Base-by-base conservation (phyloP, 441 rosid genomes). In the Bruguiera hainesii region DNA sequence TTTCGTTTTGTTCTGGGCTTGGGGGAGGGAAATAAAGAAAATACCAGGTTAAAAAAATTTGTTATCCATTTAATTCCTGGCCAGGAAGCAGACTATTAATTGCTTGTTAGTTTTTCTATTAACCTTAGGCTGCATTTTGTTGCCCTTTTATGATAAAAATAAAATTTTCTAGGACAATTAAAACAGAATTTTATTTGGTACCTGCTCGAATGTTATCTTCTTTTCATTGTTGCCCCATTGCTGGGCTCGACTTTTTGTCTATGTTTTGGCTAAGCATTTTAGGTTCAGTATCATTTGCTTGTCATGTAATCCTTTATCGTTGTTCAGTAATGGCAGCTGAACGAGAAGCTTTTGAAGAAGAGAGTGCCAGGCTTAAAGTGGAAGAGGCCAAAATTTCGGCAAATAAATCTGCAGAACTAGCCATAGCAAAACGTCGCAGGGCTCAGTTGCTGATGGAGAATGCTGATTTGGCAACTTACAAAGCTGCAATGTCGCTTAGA, bases 391-490 rank as follows among this genome's bases (percentile, higher is more conserved):
- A 72, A 58, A 65, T 77, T 37, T 58, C 75, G 11, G 90, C 84
- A 8, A 65, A 66, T 59, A 63, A 42, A 30, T 51, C 77, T 46
- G 37, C 73, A 59, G 87, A 89, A 70, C 35, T 66, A 11, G 95
- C 96, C 0, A 68, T 87, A 9, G 52, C 48, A 1, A 88, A 82
- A 63, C 89, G 98, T 15, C 63, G 60, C 52, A 71, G 78, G 77
- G 98, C 97, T 15, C 96, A 92, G 75, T 48, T 68, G 52, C 90
- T 90, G 13, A 82, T 85, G 82, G 84, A 79, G 77, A 83, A 79
- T 30, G 97, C 97, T n/a, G 89, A 87, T 69, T 72, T 92, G 80
- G 89, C 91, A 26, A 77, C 83, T 11, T 90, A 85, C 80, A 92
- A 80, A 79, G 93, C 96, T 23, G 69, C 73, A 60, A 60, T 81